Base-by-base conservation (phyloP, 768 basidiomycete species). In the Cystobasidiopsis lactophilus region DNA sequence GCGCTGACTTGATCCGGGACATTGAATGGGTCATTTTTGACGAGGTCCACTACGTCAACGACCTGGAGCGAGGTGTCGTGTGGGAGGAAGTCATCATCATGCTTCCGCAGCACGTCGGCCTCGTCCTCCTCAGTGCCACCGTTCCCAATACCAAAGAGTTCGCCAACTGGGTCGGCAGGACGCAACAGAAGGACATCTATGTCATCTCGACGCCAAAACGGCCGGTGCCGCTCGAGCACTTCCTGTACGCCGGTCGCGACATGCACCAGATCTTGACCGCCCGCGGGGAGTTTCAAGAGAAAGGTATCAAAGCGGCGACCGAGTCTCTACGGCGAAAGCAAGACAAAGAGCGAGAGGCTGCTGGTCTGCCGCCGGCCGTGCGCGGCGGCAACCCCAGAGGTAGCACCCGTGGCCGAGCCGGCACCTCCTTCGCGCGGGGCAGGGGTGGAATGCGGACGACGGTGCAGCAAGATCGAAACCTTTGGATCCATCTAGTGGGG, bases 81-180 rank as follows among this genome's bases (percentile, higher is more conserved):
- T 98, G 93, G 93, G 91, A 98, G 68, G 91, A 98, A 69, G 91
- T 98, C 26, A 98, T 98, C 59, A 98, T 98, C 66, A 95, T 98
- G 88, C 72, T 98, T 13, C 93, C 93, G 0, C 93, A 96, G 59
- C 91, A 98, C 67, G 82, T 96, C 65, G 91, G 82, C 66, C 96
- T 98, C 63, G 95, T 98, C 52, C 71, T 98, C 40, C 71, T 98
- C 16, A 95, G 89, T 2, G 93, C 93, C 9, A 98, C 93, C 2
- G 91, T 98, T 0, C 89, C 93, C 7, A 98, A 98, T 63, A 85
- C 89, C 13, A 85, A 81, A 64, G 93, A 96, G 63, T 98, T 98
- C 63, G 93, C 93, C 3, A 88, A 88, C 59, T 98, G 93, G 93
- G 91, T 96, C 54, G 93, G 93, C 91, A 83, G 93, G 16, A 98